These are phyloP conservation scores for Micromonas pusilla DNA, from an alignment of 139 green algal species.

Conservation along the genomic window DNA sequence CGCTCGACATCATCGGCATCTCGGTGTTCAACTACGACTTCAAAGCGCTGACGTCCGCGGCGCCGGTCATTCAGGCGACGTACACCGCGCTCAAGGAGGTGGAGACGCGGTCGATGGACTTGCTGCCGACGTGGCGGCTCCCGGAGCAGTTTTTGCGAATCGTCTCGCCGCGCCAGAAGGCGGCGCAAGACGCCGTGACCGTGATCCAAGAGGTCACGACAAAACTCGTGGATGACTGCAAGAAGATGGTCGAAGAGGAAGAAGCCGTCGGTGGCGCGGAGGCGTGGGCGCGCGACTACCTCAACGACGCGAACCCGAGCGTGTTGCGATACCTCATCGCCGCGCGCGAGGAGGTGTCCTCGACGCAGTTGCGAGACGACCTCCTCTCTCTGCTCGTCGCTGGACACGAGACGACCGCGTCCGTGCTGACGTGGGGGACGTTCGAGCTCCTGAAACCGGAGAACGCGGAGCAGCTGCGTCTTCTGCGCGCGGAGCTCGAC, in stretches of 20 bases:
- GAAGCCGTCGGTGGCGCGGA: constrained; percentile 39
- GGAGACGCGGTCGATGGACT: constrained; percentile 77
- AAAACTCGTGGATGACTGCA: constrained; percentile 80
- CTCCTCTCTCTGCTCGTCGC: constrained; percentile 98
- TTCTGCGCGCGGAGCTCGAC: constrained; percentile 82
- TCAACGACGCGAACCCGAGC: constrained; percentile 82
- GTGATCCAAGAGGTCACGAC: constrained; percentile 84
- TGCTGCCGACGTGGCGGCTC: constrained; percentile 26
- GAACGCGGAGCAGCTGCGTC: constrained; percentile 39
- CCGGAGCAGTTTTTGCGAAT: constrained; percentile 29
- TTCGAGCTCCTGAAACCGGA: constrained; percentile 75
- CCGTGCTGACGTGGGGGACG: constrained; percentile 92
- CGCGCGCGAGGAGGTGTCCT: constrained; percentile 80
- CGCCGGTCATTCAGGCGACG: constrained; percentile 66
- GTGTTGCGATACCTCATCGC: constrained; percentile 94
- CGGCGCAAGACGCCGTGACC: constrained; percentile 70
- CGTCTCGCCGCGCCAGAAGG: constrained; percentile 43
- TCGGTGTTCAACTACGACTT: constrained; percentile 99
- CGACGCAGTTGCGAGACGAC: constrained; percentile 88
- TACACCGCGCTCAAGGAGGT: constrained; percentile 99
- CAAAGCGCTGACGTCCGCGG: constrained; percentile 23
- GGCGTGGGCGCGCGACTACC: constrained; percentile 51
- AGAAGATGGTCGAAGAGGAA: constrained; percentile 89
- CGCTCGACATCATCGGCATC: constrained; percentile 96
- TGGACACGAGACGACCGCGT: constrained; percentile 97